phyloP scores from a whole-genome alignment of 108 stramenopile genomes.

The Seminavis robusta region DNA sequence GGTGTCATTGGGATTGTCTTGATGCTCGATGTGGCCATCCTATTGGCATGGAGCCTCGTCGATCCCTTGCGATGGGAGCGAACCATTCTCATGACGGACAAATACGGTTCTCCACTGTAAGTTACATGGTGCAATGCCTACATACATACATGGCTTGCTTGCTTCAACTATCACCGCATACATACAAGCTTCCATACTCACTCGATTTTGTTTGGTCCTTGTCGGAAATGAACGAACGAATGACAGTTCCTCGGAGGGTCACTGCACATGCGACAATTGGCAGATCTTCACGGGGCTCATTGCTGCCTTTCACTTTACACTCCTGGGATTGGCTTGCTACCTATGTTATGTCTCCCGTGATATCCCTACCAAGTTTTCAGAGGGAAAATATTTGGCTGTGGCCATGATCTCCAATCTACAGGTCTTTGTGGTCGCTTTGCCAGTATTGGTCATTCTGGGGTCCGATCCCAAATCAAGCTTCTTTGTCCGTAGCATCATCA shows the following conservation, averaged over 20 bases:
- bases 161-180: too few species aligned
- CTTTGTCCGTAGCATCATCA: constrained; percentile 6
- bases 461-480: constrained; percentile 3
- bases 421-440: constrained; percentile 6
- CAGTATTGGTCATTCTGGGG: constrained; percentile 1
- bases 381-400: constrained; percentile 5
- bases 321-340: constrained; percentile 4
- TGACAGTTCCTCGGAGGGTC: constrained; percentile 9
- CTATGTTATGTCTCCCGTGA: constrained; percentile 7
- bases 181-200: too few species aligned
- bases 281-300: neutral
- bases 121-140: too few species aligned
- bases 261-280: constrained; percentile 12
- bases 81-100: neutral
- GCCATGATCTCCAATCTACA: constrained; percentile 17
- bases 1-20: constrained; percentile 1
- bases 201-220: too few species aligned
- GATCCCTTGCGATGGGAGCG: constrained; percentile 14
- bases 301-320: neutral
- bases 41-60: constrained; percentile 1
- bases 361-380: constrained; percentile 7
- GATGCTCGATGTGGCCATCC: constrained; percentile 2
- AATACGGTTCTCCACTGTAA: constrained; percentile 4
- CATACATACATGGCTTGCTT: too few species aligned
- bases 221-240: too few species aligned